Percentiles rank a stretch among this genome's conserved stretches.
These are phyloP conservation scores for Pulicaria dysenterica DNA, from an alignment of 129 eudicot genomes.

Conservation along the genomic window DNA sequence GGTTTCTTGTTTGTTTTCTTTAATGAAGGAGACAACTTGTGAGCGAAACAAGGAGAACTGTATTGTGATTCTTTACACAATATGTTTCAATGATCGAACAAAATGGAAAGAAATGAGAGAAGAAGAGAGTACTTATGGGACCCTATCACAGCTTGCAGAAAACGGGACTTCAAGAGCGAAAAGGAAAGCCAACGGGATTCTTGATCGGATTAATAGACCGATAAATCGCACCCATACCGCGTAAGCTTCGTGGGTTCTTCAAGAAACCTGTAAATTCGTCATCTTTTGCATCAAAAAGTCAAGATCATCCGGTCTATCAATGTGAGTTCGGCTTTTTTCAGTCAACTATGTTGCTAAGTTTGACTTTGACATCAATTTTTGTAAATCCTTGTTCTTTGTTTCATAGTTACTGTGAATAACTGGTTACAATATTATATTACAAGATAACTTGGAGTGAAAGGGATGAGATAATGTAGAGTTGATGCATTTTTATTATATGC, in stretches of 20 bases:
- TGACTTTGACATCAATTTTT: conserved; percentile 35
- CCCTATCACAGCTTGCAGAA: conserved; percentile 66
- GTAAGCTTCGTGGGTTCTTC: conserved; percentile 34
- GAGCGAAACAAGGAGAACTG: conserved; percentile 78
- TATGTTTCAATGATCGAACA: conserved; percentile 67
- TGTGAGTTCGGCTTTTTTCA: conserved; percentile 18
- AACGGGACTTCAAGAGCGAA: conserved; percentile 87
- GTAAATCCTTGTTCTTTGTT: conserved; percentile 37
- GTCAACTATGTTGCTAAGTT: conserved; percentile 23
- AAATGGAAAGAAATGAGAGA: conserved; percentile 76
- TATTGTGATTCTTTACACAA: conserved; percentile 53
- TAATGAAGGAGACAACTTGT: conserved; percentile 65
- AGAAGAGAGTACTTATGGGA: conserved; percentile 60
- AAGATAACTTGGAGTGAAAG: conserved; percentile 18
- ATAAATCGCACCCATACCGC: conserved; percentile 78
- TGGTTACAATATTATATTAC: conserved; percentile 23
- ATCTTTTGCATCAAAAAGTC: conserved; percentile 34
- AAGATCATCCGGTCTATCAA: conserved; percentile 6
- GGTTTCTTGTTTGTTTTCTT: conserved; percentile 58
- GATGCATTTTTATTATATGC: neutral
- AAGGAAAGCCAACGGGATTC: conserved; percentile 83
- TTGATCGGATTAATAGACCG: conserved; percentile 69
- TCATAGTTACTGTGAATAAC: conserved; percentile 51
- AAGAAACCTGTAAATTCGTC: conserved; percentile 61
- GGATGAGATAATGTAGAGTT: conserved; percentile 11